A percentile compares a stretch with the other conserved stretches of the same genome.
Evolutionary conservation across 306 rosid species (phyloP).

Genomic region (Pachyrhizus erosus): DNA sequence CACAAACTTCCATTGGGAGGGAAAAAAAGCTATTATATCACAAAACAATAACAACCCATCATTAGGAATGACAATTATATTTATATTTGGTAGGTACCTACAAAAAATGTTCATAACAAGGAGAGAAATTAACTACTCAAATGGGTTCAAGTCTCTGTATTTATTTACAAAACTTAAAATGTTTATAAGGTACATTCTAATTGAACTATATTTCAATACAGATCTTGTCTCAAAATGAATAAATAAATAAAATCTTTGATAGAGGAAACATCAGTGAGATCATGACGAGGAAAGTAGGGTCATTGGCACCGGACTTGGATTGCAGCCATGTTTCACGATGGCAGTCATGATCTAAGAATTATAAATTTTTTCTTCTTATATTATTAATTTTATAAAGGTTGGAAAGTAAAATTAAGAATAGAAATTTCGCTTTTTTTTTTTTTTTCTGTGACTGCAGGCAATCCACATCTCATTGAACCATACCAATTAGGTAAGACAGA

Average conservation of each 20-base stretch:
- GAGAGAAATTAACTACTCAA: background rate
- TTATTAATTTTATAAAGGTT: background rate
- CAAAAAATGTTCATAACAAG: background rate
- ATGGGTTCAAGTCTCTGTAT: background rate
- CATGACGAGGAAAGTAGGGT: background rate
- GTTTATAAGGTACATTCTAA: too few species aligned
- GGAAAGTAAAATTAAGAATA: background rate
- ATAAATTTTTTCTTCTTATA: background rate
- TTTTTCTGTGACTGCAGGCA: background rate
- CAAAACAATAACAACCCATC: background rate
- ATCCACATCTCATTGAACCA: background rate
- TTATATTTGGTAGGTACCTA: background rate
- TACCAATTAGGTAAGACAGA: constrained; percentile 53
- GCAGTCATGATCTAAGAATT: background rate
- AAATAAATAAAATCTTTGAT: too few species aligned
- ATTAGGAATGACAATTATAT: background rate
- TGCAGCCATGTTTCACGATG: background rate
- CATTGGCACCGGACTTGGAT: background rate
- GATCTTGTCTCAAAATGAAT: background rate
- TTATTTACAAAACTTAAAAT: too few species aligned
- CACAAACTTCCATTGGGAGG: background rate
- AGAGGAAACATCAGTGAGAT: background rate
- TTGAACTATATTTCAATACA: too few species aligned
- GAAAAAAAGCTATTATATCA: background rate
- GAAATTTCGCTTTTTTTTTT: background rate